phyloP scores from a whole-genome alignment of 495 filamentous ascomycete genomes.

The Aspergillus sparsus region DNA sequence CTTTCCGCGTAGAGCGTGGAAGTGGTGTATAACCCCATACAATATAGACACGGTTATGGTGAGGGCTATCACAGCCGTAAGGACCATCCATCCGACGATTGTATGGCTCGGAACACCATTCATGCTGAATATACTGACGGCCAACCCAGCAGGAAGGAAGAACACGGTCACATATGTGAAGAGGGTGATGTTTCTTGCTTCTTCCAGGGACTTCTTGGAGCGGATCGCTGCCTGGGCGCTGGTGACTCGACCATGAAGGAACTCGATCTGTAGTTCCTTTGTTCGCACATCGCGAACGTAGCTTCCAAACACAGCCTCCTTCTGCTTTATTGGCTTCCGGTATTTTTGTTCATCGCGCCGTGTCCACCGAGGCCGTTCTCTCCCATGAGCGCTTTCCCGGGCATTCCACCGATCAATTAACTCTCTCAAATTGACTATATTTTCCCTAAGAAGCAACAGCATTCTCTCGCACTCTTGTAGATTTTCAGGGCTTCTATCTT shows the following conservation, averaged over 20 bases:
- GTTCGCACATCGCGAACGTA: constrained; percentile 19
- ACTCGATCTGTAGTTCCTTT: constrained; percentile 18
- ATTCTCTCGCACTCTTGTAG: constrained; percentile 19
- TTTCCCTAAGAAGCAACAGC: constrained; percentile 20
- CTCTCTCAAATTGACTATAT: constrained; percentile 19
- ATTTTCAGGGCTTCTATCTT: constrained; percentile 16
- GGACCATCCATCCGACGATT: constrained; percentile 13
- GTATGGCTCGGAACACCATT: constrained; percentile 7
- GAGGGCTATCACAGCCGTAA: constrained; percentile 10
- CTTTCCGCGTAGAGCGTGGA: background rate
- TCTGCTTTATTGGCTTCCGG: constrained; percentile 18
- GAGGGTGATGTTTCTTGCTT: constrained; percentile 23
- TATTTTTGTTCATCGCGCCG: constrained; percentile 25
- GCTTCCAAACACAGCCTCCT: constrained; percentile 13
- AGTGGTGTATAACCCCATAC: constrained; percentile 3
- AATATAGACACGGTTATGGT: constrained; percentile 5
- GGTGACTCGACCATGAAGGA: constrained; percentile 18
- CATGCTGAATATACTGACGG: constrained; percentile 25
- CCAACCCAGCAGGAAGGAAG: constrained; percentile 23
- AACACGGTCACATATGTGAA: constrained; percentile 27
- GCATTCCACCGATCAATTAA: constrained; percentile 20
- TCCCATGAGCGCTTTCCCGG: constrained; percentile 21
- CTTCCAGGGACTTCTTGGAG: constrained; percentile 17
- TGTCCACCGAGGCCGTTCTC: constrained; percentile 23
- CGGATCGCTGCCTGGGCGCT: constrained; percentile 24